Base-by-base conservation (phyloP, 495 filamentous ascomycete genomes). In the Lasiosphaeria miniovina region DNA sequence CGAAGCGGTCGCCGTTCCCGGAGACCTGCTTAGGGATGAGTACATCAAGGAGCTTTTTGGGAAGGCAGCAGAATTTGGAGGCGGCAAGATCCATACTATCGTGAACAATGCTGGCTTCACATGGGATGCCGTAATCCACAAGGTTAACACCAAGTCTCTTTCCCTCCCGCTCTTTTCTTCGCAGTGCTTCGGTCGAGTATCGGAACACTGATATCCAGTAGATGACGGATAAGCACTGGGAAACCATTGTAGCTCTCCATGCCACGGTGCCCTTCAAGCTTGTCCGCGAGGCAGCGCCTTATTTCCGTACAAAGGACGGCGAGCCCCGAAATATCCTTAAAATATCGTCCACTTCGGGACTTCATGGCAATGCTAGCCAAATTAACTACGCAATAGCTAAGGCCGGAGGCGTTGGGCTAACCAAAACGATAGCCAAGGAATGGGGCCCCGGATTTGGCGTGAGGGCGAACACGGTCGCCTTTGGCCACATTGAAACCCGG, bases 161-260 rank as follows among this genome's bases (percentile, higher is more conserved):
- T 31, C 36, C 48, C n/a, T 24, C 24, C 24, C 24, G 1, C 24
- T 24, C 24, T 24, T 24, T 2, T 24, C 24, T 24, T 24, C 24
- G 24, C 24, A 24, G 24, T 24, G 24, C 24, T 24, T 24, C 24
- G 24, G 24, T 24, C 24, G 24, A 24, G 24, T 24, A 24, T 24
- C 24, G 24, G 24, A 3, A n/a, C 3, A 15, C 38, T n/a, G 14
- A 5, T 67, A 88, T 1, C 6, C 24, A n/a, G 31, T 36, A 58
- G 85, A 93, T 89, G 78, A 91, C 88, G 14, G 89, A 94, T 76
- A 91, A 91, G 70, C 90, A 94, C 83, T 95, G 88, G 90, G 85
- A 91, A 51, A 91, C 88, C 55, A 96, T 95, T 67, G 71, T 93
- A 10, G 83, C 86, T 35, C 77, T 94, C 24, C 91, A 95, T 79